Percentiles rank a stretch among this genome's conserved stretches.
These are phyloP conservation scores for Hymenoscyphus occultus DNA, from an alignment of 2,329 filamentous ascomycete genomes.

Conservation along the genomic window DNA sequence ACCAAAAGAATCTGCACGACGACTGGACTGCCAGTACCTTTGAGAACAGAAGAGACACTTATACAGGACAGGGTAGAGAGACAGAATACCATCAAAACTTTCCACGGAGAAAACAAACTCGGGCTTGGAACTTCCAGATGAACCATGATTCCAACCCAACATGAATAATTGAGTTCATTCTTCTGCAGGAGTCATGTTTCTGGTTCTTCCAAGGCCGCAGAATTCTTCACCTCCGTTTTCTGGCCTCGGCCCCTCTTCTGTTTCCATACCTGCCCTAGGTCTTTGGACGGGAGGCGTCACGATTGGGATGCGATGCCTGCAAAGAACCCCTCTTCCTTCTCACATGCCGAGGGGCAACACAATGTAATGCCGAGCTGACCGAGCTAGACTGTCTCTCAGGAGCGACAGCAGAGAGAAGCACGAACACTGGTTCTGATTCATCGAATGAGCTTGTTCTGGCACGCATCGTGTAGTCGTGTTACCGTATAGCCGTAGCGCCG, in stretches of 20 bases:
- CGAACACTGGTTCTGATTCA: neutral
- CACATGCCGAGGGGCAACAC: neutral
- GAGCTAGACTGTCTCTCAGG: neutral
- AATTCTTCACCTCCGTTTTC: constrained; percentile 1
- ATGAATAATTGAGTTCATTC: neutral
- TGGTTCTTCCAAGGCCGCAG: neutral
- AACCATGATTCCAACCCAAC: neutral
- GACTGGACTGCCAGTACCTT: neutral
- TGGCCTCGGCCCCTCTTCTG: neutral
- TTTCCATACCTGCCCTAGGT: neutral
- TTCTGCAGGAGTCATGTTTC: neutral
- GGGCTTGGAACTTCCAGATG: neutral
- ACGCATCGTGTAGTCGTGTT: neutral
- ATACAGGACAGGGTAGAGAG: too few species aligned
- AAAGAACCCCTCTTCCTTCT: neutral
- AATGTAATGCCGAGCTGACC: neutral
- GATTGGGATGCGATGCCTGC: neutral
- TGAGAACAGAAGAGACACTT: too few species aligned
- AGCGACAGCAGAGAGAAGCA: neutral
- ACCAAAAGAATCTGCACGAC: neutral
- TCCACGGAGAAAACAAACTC: neutral
- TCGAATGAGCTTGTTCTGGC: neutral
- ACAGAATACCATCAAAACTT: too few species aligned
- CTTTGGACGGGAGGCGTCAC: too few species aligned
- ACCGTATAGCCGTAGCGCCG: neutral